Conservation (phyloP, 306 rosid genomes). For the Sesbania bispinosa region DNA sequence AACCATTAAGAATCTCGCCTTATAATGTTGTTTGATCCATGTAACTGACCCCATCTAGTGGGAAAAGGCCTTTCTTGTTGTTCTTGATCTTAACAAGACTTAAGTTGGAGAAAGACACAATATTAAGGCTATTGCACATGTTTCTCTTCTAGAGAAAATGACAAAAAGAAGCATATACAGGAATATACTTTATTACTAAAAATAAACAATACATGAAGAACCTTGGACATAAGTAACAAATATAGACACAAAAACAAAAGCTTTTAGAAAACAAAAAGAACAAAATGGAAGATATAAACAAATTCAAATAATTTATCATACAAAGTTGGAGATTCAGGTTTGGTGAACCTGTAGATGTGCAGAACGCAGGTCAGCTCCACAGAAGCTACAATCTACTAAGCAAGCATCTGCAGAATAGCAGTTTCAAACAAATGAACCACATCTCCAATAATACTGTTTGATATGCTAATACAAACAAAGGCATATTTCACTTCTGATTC, state of each 20-base stretch:
- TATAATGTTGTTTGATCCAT: background rate
- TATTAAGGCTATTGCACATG: background rate
- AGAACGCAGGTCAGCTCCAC: conserved; percentile 88
- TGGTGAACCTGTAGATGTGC: conserved; percentile 88
- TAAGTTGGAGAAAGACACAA: background rate
- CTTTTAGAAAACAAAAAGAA: background rate
- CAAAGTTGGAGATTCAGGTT: conserved; percentile 5
- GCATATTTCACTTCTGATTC: background rate
- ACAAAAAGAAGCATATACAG: background rate
- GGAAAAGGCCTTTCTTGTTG: background rate
- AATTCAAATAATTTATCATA: background rate
- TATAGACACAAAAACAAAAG: conserved; percentile 3
- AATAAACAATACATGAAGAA: background rate
- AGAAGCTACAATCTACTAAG: conserved; percentile 78
- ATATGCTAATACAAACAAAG: background rate
- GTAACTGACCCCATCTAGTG: background rate
- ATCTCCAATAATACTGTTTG: background rate
- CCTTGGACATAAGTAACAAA: background rate
- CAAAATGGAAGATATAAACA: conserved; percentile 3
- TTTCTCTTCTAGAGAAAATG: background rate
- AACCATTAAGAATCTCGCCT: no score
- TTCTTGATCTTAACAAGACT: background rate
- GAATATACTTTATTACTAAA: background rate
- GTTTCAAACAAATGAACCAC: conserved; percentile 14
- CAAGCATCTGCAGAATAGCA: conserved; percentile 71